These are phyloP conservation scores for Cordia subcordata DNA, from an alignment of 257 asterid genomes.

Conservation along the genomic window DNA sequence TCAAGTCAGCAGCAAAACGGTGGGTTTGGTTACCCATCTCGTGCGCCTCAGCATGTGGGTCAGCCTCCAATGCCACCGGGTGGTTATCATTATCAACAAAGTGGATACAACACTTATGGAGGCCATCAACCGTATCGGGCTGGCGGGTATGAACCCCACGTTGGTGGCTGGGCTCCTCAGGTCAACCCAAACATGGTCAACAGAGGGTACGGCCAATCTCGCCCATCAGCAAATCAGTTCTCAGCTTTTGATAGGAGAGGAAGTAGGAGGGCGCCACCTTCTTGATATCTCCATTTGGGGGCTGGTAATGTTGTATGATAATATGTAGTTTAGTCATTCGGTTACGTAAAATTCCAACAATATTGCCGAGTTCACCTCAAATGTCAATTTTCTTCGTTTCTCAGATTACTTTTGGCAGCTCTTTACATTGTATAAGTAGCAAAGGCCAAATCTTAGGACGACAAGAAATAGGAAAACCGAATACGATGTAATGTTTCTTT, in stretches of 20 bases:
- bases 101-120: slow-evolving; percentile 32
- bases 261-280: slow-evolving; percentile 53
- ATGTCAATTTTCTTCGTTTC: no score
- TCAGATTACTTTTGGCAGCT: no score
- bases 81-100: slow-evolving; percentile 32
- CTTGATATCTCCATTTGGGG: slow-evolving; percentile 46
- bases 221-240: slow-evolving; percentile 52
- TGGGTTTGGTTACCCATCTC: slow-evolving; percentile 37
- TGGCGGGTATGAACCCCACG: slow-evolving; percentile 20
- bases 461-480: no score
- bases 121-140: slow-evolving; percentile 32
- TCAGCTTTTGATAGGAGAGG: slow-evolving; percentile 57
- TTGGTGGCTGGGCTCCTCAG: slow-evolving; percentile 33
- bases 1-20: slow-evolving; percentile 35
- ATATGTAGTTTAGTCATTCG: not conserved
- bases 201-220: slow-evolving; percentile 44
- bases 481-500: no score
- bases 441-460: no score
- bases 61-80: slow-evolving; percentile 32
- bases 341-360: no score
- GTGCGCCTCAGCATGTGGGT: slow-evolving; percentile 24
- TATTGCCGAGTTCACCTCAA: no score
- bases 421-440: no score
- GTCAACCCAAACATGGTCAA: slow-evolving; percentile 32
- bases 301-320: slow-evolving; percentile 24